Base-by-base conservation (phyloP, 495 filamentous ascomycete species). In the Hypoxylon fuscum region DNA sequence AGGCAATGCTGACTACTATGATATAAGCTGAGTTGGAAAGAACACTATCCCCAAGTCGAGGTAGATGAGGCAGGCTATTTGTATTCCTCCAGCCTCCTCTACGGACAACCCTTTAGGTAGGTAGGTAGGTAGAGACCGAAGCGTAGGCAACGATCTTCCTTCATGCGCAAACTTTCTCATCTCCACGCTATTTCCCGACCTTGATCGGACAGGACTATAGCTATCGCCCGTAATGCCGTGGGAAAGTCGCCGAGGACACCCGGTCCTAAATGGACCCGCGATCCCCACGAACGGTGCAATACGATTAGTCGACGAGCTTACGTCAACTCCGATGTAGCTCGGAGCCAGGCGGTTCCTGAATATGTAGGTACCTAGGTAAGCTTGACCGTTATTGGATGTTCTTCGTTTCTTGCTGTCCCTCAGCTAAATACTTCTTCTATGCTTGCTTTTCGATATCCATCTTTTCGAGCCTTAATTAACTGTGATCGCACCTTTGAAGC, bases 321-420 rank as follows among this genome's bases (percentile, higher is more conserved):
- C 21, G 6, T 44, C n/a, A 62, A 49, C 61, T 68, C 69, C 66
- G 69, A 63, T 14, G 11, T 41, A 44, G 1, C 40, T 65, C 60
- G 65, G 59, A 53, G 65, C 31, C 37, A 56, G 38, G 31, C 5
- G 15, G 3, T 40, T 3, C 25, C 23, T 40, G 31, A 31, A 20
- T 34, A 42, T 38, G 1, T 14, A 40, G 8, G 25, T 27, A 20
- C 15, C 14, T 12, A 40, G 18, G 25, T 27, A 27, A 27, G 48
- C 21, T 25, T 31, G 29, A 38, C 7, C 23, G n/a, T n/a, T n/a
- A n/a, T n/a, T n/a, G n/a, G n/a, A n/a, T n/a, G n/a, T n/a, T n/a
- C n/a, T n/a, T n/a, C n/a, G n/a, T n/a, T n/a, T n/a, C n/a, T n/a
- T n/a, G n/a, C n/a, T n/a, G n/a, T n/a, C n/a, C n/a, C n/a, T n/a